These are phyloP conservation scores for Thamnidium elegans DNA, from an alignment of 192 early-diverging fungal species.

Conservation along the genomic window DNA sequence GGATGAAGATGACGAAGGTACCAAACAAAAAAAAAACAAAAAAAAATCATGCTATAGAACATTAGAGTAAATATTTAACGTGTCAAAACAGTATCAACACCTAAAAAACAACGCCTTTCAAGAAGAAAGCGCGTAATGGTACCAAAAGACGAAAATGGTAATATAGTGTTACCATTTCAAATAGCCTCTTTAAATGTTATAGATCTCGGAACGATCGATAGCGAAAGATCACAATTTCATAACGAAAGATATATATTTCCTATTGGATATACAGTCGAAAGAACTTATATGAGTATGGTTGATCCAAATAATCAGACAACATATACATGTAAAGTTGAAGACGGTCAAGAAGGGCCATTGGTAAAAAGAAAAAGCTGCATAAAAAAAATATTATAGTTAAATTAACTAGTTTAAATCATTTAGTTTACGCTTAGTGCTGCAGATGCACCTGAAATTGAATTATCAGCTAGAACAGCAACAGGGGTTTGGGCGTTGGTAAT, in stretches of 20 bases:
- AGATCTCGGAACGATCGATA: conserved; percentile 57
- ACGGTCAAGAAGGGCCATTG: conserved; percentile 63
- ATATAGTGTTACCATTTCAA: conserved; percentile 59
- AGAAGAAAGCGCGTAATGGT: conserved; percentile 12
- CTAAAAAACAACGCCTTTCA: conserved; percentile 11
- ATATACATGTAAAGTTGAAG: conserved; percentile 67
- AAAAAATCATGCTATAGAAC: not conserved
- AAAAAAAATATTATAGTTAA: too few species aligned
- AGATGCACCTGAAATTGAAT: conserved; percentile 57
- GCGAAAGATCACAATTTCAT: conserved; percentile 61
- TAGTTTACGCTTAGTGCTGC: conserved; percentile 68
- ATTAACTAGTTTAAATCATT: too few species aligned
- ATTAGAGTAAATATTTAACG: not conserved
- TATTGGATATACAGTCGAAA: conserved; percentile 68
- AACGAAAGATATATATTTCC: conserved; percentile 83
- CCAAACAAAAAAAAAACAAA: not conserved
- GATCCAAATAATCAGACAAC: conserved; percentile 51
- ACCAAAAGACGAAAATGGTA: conserved; percentile 50
- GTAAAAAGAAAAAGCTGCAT: conserved; percentile 5
- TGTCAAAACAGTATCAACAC: not conserved
- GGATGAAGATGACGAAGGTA: conserved; percentile 12
- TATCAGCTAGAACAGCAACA: conserved; percentile 62
- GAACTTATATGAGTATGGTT: conserved; percentile 64
- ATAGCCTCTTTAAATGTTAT: conserved; percentile 62
- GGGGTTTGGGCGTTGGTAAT: conserved; percentile 74